phyloP scores from a whole-genome alignment of 495 filamentous ascomycete species.

The Achaetomiella virescens region DNA sequence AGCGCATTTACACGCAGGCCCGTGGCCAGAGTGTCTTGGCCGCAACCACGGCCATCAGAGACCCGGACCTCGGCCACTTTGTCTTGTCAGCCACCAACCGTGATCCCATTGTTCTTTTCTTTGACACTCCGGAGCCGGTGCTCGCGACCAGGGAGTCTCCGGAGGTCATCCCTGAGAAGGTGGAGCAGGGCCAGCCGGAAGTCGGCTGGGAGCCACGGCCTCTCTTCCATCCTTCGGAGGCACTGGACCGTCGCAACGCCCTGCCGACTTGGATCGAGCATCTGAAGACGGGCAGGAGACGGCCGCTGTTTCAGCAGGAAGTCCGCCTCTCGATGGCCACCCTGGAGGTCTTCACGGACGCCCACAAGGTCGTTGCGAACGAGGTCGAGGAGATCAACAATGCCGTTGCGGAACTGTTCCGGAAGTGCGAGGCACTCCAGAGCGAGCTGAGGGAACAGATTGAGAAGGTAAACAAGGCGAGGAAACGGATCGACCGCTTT shows the following conservation, averaged over 20 bases:
- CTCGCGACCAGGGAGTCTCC: slow-evolving; percentile 29
- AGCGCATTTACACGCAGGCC: slow-evolving; percentile 50
- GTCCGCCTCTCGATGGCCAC: slow-evolving; percentile 70
- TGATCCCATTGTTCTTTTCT: slow-evolving; percentile 56
- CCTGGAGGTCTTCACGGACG: slow-evolving; percentile 66
- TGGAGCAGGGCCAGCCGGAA: slow-evolving; percentile 30
- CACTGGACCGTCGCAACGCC: slow-evolving; percentile 53
- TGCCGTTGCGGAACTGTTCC: slow-evolving; percentile 77
- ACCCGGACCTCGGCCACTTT: slow-evolving; percentile 72
- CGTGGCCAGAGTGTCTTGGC: slow-evolving; percentile 42
- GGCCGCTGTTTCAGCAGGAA: slow-evolving; percentile 58
- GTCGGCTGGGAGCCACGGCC: slow-evolving; percentile 51
- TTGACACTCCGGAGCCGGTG: slow-evolving; percentile 57
- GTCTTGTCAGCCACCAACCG: slow-evolving; percentile 63
- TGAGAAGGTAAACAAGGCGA: slow-evolving; percentile 58
- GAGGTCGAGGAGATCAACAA: slow-evolving; percentile 67
- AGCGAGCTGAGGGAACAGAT: slow-evolving; percentile 69
- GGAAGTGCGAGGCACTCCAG: slow-evolving; percentile 65
- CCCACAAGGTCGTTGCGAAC: slow-evolving; percentile 64
- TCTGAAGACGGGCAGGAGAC: slow-evolving; percentile 53
- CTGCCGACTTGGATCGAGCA: slow-evolving; percentile 58
- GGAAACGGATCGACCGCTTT: slow-evolving; percentile 57
- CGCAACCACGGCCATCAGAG: slow-evolving; percentile 59
- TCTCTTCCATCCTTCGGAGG: slow-evolving; percentile 62
- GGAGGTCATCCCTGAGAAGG: slow-evolving; percentile 5